Evolutionary conservation across 306 rosid species (phyloP).

Genomic region (Corylus heterophylla): DNA sequence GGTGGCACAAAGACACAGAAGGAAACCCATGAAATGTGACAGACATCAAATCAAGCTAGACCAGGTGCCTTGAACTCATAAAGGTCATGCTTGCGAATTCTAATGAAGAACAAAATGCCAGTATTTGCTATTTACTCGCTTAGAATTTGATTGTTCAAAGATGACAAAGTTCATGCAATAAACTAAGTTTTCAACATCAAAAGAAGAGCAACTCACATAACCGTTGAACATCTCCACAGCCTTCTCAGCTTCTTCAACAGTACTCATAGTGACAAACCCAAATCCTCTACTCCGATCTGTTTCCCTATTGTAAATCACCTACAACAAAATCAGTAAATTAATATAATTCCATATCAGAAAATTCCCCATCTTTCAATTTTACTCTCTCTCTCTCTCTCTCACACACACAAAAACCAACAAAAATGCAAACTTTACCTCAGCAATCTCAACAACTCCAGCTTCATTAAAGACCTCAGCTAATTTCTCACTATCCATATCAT

Average conservation of each 20-base stretch:
- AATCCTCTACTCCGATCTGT: constrained; percentile 89
- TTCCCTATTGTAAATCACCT: constrained; percentile 86
- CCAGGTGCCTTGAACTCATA: neutral
- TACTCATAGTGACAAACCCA: constrained; percentile 90
- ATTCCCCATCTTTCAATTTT: constrained; percentile 6
- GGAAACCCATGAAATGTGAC: neutral
- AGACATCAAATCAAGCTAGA: neutral
- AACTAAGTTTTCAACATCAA: neutral
- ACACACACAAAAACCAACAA: neutral
- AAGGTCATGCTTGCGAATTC: neutral
- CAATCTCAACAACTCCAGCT: constrained; percentile 80
- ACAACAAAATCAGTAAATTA: constrained; percentile 22
- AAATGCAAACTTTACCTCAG: constrained; percentile 59
- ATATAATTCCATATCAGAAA: neutral
- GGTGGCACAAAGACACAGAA: neutral
- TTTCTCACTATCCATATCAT: constrained; percentile 67
- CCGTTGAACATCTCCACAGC: constrained; percentile 72
- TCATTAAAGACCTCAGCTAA: constrained; percentile 71
- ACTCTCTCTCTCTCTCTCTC: constrained; percentile 2
- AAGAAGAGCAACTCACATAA: constrained; percentile 49
- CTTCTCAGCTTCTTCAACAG: constrained; percentile 75
- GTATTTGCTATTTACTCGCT: neutral
- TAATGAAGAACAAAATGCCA: neutral
- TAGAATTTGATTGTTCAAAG: neutral
- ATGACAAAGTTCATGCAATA: neutral